These are phyloP conservation scores for Neurospora tetrasperma DNA, from an alignment of 495 filamentous ascomycete species.

Conservation along the genomic window DNA sequence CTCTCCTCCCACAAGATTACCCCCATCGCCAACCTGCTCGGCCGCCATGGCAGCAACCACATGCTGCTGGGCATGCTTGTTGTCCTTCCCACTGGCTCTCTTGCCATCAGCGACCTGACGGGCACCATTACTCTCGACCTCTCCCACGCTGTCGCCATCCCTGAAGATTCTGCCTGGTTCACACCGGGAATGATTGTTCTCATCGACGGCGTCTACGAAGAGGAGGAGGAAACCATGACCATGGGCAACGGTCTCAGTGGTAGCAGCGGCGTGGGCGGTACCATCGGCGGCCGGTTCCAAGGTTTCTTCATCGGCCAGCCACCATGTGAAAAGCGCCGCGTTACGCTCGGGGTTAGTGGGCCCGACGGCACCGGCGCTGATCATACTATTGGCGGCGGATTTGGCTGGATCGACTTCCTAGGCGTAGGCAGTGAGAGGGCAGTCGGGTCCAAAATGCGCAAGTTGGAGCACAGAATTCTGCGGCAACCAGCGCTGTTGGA, in stretches of 20 bases:
- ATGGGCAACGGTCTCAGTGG: conserved; percentile 57
- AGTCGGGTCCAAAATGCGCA: conserved; percentile 70
- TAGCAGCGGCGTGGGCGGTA: conserved; percentile 72
- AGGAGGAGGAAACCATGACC: conserved; percentile 55
- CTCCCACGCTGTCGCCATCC: conserved; percentile 67
- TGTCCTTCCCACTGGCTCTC: conserved; percentile 67
- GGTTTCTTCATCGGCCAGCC: conserved; percentile 83
- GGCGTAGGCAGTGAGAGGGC: conserved; percentile 86
- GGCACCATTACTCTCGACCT: conserved; percentile 80
- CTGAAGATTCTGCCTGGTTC: conserved; percentile 82
- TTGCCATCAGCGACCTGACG: conserved; percentile 76
- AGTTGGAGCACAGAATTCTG: conserved; percentile 47
- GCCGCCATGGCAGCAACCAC: conserved; percentile 74
- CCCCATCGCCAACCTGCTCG: conserved; percentile 85
- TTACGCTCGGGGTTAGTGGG: conserved; percentile 59
- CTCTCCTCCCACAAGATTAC: conserved; percentile 79
- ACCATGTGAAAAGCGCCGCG: conserved; percentile 73
- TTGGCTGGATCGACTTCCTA: conserved; percentile 95
- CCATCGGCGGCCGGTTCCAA: conserved; percentile 80
- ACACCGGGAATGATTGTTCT: conserved; percentile 90
- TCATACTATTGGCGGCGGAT: conserved; percentile 64
- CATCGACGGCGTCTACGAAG: conserved; percentile 89
- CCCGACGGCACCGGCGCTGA: conserved; percentile 35
- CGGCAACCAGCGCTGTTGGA: conserved; percentile 13
- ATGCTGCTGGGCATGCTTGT: conserved; percentile 78